Conservation (phyloP, 2,329 filamentous ascomycete genomes). For the Botryotinia narcissicola region DNA sequence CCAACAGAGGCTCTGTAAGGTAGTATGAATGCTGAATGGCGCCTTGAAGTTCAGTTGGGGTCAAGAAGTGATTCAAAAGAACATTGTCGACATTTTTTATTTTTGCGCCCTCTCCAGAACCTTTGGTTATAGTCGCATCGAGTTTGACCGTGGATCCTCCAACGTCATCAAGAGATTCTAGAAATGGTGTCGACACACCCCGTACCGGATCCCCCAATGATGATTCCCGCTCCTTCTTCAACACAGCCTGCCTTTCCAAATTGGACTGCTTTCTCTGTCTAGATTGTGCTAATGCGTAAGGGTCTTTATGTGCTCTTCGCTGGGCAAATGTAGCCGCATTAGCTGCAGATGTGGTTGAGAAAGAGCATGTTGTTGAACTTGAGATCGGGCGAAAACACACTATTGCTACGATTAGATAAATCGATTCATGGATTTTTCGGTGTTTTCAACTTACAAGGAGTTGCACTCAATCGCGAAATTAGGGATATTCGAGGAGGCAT, state of each 20-base stretch:
- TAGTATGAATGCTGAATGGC: conserved; percentile 66
- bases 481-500: conserved; percentile 68
- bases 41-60: conserved; percentile 61
- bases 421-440: not conserved
- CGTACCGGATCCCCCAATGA: conserved; percentile 74
- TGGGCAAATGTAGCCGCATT: conserved; percentile 57
- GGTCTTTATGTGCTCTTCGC: conserved; percentile 70
- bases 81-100: conserved; percentile 48
- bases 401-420: conserved; percentile 36
- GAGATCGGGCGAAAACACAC: conserved; percentile 59
- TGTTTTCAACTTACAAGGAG: conserved; percentile 53
- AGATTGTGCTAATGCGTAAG: conserved; percentile 77
- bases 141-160: conserved; percentile 29
- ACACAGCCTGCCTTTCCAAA: conserved; percentile 67
- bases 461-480: conserved; percentile 56
- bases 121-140: conserved; percentile 35
- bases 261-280: conserved; percentile 83
- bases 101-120: conserved; percentile 46
- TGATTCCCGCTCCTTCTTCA: conserved; percentile 62
- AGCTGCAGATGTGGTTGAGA: conserved; percentile 63
- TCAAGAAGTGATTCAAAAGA: conserved; percentile 75
- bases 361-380: conserved; percentile 47
- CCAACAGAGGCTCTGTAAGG: conserved; percentile 58
- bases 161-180: conserved; percentile 74
- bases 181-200: conserved; percentile 76